Percentiles rank a stretch among this genome's conserved stretches.
Evolutionary conservation across 2,329 filamentous ascomycete species (phyloP).

Genomic region (Exophiala calicioides): DNA sequence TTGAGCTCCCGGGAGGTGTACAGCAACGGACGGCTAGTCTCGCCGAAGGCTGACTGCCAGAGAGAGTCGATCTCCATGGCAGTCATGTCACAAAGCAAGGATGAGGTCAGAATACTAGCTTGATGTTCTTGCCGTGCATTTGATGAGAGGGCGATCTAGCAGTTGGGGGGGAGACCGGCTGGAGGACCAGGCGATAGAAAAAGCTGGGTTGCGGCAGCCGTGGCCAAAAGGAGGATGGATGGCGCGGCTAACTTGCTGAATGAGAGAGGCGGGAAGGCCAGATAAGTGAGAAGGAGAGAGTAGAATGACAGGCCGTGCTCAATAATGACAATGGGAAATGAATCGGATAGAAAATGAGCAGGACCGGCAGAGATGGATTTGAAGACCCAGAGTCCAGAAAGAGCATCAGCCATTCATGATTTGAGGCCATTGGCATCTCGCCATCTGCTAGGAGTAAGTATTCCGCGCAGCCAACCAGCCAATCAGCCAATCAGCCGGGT

Average conservation of each 20-base stretch:
- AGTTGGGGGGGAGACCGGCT: neutral
- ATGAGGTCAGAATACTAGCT: neutral
- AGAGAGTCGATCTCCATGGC: constrained; percentile 20
- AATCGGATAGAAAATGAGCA: too few relatives aligned
- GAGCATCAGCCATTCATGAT: too few relatives aligned
- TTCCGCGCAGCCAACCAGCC: too few relatives aligned
- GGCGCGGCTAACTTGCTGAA: too few relatives aligned
- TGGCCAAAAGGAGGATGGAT: neutral
- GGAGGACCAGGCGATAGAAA: neutral
- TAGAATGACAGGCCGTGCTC: too few relatives aligned
- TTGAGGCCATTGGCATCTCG: too few relatives aligned
- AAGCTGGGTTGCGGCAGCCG: neutral
- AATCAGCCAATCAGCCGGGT: too few relatives aligned
- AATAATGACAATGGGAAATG: too few relatives aligned
- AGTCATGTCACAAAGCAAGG: constrained; percentile 11
- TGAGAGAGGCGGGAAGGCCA: neutral
- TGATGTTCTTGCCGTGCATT: constrained; percentile 6
- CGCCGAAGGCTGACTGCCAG: constrained; percentile 29
- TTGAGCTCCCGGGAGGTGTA: constrained; percentile 25
- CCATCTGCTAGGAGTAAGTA: too few relatives aligned
- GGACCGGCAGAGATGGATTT: too few relatives aligned
- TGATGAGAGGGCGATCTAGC: constrained; percentile 9
- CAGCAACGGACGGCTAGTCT: constrained; percentile 23
- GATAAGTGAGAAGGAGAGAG: too few relatives aligned
- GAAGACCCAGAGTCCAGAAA: too few relatives aligned